These are phyloP conservation scores for Trichomonas gallinae DNA, from an alignment of 208 protist genomes.

Conservation along the genomic window DNA sequence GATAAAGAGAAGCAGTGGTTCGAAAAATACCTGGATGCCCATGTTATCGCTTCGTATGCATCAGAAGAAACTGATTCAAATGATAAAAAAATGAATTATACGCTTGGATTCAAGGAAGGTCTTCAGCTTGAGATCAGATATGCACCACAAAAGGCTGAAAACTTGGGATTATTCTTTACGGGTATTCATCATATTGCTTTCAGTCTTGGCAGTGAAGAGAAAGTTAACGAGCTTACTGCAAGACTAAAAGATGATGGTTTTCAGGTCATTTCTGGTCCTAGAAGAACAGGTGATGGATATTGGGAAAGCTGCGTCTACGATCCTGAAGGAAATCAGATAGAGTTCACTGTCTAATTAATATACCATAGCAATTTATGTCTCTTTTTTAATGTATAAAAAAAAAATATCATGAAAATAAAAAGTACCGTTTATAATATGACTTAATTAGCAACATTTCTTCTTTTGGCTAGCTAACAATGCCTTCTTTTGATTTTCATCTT, in stretches of 20 bases:
- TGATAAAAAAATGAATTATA: background rate
- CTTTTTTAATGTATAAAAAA: too few species aligned
- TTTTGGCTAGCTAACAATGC: background rate
- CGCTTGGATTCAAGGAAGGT: background rate
- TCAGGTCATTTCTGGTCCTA: background rate
- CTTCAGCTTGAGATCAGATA: background rate
- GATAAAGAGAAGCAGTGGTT: background rate
- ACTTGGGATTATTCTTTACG: background rate
- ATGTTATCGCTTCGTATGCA: background rate
- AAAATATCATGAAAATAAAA: too few species aligned
- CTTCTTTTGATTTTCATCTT: background rate
- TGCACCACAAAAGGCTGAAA: too few species aligned
- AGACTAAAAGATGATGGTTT: background rate
- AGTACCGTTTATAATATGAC: too few species aligned
- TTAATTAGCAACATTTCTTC: background rate
- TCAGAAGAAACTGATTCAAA: background rate
- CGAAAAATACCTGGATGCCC: background rate
- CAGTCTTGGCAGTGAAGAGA: background rate
- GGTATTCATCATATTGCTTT: background rate
- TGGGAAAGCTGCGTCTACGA: background rate
- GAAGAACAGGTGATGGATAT: background rate
- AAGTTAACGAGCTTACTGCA: background rate
- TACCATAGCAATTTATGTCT: too few species aligned
- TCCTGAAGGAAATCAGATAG: background rate
- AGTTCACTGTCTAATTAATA: background rate